phyloP scores from a whole-genome alignment of 805 yeast species.

The Trichomonascus vanleenenianus region DNA sequence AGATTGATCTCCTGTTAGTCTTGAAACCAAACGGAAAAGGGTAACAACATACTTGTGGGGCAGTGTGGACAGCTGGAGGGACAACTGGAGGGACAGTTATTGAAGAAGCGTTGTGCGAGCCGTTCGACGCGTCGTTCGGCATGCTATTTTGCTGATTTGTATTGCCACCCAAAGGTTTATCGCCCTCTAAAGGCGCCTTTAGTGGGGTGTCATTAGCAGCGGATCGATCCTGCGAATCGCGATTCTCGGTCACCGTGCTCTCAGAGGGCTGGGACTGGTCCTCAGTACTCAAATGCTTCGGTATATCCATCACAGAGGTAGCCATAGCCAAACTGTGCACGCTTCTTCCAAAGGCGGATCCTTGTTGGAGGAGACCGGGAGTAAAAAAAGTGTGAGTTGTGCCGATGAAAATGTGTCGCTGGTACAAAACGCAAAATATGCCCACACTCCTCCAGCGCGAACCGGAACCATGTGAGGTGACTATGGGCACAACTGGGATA shows the following conservation, averaged over 20 bases:
- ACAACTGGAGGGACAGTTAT: not conserved
- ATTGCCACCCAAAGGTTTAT: not conserved
- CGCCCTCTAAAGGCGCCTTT: not conserved
- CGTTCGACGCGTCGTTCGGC: too few species aligned
- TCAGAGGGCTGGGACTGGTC: not conserved
- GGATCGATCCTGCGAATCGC: not conserved
- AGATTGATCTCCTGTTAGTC: conserved; percentile 7
- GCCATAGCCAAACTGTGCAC: too few species aligned
- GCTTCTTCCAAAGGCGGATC: too few species aligned
- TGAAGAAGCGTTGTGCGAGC: not conserved
- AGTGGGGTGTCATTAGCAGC: too few species aligned
- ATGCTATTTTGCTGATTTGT: not conserved
- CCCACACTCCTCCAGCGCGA: too few species aligned
- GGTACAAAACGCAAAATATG: too few species aligned
- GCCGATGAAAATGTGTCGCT: too few species aligned
- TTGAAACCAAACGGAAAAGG: conserved; percentile 7
- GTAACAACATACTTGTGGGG: not conserved
- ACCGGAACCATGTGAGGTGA: too few species aligned
- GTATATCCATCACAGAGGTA: too few species aligned
- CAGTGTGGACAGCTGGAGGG: not conserved
- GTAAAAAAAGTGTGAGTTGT: too few species aligned
- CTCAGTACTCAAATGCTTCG: not conserved
- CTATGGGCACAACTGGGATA: too few species aligned
- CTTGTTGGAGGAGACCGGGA: too few species aligned
- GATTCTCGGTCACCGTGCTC: not conserved